Conservation (phyloP, 2,329 filamentous ascomycete species). For the Fusarium haematococcum region DNA sequence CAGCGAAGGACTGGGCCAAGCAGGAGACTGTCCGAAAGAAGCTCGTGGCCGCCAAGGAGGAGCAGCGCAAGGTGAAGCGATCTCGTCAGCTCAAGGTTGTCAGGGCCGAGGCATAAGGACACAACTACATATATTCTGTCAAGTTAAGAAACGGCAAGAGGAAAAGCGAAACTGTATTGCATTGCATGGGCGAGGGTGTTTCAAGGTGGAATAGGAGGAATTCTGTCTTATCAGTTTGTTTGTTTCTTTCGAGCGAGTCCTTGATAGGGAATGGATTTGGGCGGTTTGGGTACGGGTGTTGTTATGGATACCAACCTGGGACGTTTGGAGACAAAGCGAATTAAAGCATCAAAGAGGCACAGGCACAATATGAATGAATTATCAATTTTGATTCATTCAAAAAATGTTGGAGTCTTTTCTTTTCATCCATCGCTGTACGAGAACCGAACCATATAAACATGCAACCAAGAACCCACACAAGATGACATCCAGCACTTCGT, state of each 20-base stretch:
- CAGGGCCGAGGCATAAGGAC: conserved; percentile 48
- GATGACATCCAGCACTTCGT: background rate
- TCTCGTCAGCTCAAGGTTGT: conserved; percentile 56
- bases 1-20: conserved; percentile 61
- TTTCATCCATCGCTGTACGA: conserved; percentile 11
- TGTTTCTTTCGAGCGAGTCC: background rate
- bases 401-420: background rate
- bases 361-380: conserved; percentile 5
- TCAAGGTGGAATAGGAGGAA: background rate
- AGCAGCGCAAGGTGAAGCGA: conserved; percentile 58
- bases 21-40: conserved; percentile 63
- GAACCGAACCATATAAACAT: conserved; percentile 9
- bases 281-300: conserved; percentile 28
- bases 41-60: conserved; percentile 62
- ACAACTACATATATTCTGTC: conserved; percentile 3
- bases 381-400: conserved; percentile 6
- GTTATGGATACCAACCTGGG: conserved; percentile 32
- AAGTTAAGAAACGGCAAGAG: background rate
- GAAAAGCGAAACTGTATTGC: conserved; percentile 21
- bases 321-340: conserved; percentile 1
- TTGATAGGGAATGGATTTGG: background rate
- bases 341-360: background rate
- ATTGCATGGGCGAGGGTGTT: conserved; percentile 2
- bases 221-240: background rate
- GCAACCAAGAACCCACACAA: background rate